Evolutionary conservation across 495 filamentous ascomycete species (phyloP), one percentile per base, ranked within the genome.

Genomic region (Neurospora sp.): DNA sequence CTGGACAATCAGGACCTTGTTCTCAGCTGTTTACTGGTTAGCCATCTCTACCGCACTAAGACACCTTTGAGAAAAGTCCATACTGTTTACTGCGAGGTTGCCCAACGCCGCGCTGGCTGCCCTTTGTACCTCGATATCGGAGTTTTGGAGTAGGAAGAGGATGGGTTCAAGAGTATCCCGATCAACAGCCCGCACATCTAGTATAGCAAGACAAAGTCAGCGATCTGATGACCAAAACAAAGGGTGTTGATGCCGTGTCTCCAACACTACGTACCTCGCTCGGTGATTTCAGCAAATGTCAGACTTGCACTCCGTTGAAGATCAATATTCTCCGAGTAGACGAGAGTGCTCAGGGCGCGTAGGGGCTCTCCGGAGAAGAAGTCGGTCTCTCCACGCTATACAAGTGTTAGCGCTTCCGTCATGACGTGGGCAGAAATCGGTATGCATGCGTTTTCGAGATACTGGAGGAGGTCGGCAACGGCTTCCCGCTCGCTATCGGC

Each of bases 351-450:
- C 61, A 99, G 84, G 45, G 96, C 95, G 80, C 90, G 91, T 73
- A 99, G 89, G n/a, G 96, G 96, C 78, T 97, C 94, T 81, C 96
- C 96, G 35, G 92, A 90, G 83, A 99, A 99, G 88, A 99, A 99
- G 80, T 99, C 94, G 75, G 94, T 97, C 79, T 98, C 96, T 70
- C 89, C 89, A 78, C 94, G 90, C 95, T 98, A 71, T 47, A 7
- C 35, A 35, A 35, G 70, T 27, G 75, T 80, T 72, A 78, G 78
- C n/a, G 37, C n/a, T 6, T 40, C 70, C 27, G 65, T 68, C n/a
- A 68, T 68, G 74, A 38, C 71, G 27, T 68, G 12, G 18, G 42
- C 27, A 53, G 71, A 41, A 20, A 44, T 37, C 40, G 72, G 39
- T 53, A 41, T 44, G 75, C 89, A 74, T 85, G 98, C 96, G 79